Evolutionary conservation across 352 stramenopile species (phyloP).

Genomic region (Pythium apleroticum): DNA sequence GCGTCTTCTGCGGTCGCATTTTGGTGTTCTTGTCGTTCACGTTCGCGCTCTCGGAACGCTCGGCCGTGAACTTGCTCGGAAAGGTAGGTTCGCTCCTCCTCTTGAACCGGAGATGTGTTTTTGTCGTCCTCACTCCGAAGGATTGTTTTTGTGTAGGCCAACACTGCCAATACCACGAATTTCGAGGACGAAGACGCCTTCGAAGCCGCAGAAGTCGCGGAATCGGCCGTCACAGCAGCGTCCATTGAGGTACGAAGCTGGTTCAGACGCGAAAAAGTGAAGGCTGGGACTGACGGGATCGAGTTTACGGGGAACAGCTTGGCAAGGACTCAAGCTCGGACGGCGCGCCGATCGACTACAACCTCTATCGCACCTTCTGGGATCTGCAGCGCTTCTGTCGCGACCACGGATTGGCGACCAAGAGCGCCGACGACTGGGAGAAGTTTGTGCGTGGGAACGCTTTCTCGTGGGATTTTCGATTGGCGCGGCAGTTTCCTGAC

Average conservation of each 20-base stretch:
- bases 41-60: slow-evolving; percentile 83
- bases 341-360: slow-evolving; percentile 82
- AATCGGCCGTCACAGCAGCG: slow-evolving; percentile 21
- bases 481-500: neutral
- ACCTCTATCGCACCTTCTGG: slow-evolving; percentile 91
- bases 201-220: slow-evolving; percentile 53
- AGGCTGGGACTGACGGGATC: neutral
- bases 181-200: slow-evolving; percentile 84
- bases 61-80: slow-evolving; percentile 78
- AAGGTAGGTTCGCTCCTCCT: slow-evolving; percentile 40
- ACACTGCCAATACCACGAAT: slow-evolving; percentile 73
- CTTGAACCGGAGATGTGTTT: neutral
- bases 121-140: too few relatives aligned
- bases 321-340: slow-evolving; percentile 46
- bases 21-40: slow-evolving; percentile 86
- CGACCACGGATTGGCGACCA: slow-evolving; percentile 61
- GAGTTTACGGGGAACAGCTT: slow-evolving; percentile 34
- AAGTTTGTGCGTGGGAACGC: slow-evolving; percentile 82
- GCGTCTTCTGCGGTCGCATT: slow-evolving; percentile 88
- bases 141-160: slow-evolving; percentile 38
- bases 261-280: neutral
- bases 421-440: slow-evolving; percentile 72
- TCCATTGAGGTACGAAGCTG: slow-evolving; percentile 16
- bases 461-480: too few relatives aligned
- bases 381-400: slow-evolving; percentile 87